Evolutionary conservation across 2,329 filamentous ascomycete species (phyloP).

Genomic region (Aspergillus aculeatus): DNA sequence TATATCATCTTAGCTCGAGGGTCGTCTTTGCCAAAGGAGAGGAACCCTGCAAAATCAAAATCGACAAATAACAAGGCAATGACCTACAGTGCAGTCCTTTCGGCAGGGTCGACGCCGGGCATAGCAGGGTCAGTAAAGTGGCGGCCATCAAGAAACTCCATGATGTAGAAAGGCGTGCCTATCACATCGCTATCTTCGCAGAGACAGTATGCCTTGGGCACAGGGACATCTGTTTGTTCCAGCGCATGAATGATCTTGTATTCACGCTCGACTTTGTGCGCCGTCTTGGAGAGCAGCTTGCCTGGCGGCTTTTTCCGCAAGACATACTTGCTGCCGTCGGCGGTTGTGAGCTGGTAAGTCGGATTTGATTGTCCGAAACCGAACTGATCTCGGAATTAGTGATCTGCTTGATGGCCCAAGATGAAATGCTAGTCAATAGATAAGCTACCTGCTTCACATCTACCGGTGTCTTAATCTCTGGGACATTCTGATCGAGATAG

Average conservation of each 20-base stretch:
- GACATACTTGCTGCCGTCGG: conserved; percentile 71
- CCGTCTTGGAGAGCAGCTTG: conserved; percentile 84
- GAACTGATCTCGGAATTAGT: conserved; percentile 59
- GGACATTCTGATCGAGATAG: conserved; percentile 76
- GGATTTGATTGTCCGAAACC: conserved; percentile 97
- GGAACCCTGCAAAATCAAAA: not conserved
- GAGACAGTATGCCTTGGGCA: conserved; percentile 77
- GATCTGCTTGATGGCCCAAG: not conserved
- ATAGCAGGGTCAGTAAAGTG: conserved; percentile 89
- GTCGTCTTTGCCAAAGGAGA: not conserved
- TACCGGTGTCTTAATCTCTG: conserved; percentile 76
- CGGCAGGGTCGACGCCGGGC: conserved; percentile 65
- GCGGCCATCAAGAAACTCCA: conserved; percentile 91
- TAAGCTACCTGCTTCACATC: conserved; percentile 78
- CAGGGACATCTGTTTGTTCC: conserved; percentile 74
- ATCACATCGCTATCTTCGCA: conserved; percentile 80
- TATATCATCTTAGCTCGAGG: conserved; percentile 26
- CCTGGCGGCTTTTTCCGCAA: conserved; percentile 98
- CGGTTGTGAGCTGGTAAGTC: conserved; percentile 83
- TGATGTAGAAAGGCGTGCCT: conserved; percentile 93
- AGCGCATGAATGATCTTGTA: conserved; percentile 87
- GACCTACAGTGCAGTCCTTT: conserved; percentile 68
- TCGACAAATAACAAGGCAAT: not conserved
- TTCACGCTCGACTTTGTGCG: conserved; percentile 95
- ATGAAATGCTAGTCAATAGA: not conserved